Base-by-base conservation (phyloP, 768 basidiomycete species). In the Chiua virens region DNA sequence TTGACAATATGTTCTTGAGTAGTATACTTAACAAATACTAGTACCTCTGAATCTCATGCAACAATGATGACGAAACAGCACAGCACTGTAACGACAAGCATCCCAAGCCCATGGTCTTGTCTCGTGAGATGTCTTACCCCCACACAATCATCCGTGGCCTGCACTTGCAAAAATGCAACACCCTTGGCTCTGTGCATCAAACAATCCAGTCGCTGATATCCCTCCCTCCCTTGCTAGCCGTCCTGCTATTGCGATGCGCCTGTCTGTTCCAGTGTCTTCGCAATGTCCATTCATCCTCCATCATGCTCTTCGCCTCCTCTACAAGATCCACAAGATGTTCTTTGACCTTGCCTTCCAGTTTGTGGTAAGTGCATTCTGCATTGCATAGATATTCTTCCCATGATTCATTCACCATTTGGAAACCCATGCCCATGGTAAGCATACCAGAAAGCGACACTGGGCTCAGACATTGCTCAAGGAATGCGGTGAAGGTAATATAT, bases 391-490 rank as follows among this genome's bases (percentile, higher is more conserved):
- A 98, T 11, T 72, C 71, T 54, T 94, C 84, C 97, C 96, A 98
- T 46, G 81, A 77, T 59, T 92, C 77, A 65, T 98, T 89, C n/a
- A n/a, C n/a, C n/a, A n/a, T n/a, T n/a, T n/a, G n/a, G n/a, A n/a
- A n/a, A n/a, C n/a, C n/a, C n/a, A 42, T 91, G 1, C 92, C 90
- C 97, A 99, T 98, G 4, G 83, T 83, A 39, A 95, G 71, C 23
- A 94, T 79, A 7, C 96, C 95, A 1, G 93, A 87, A 65, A 98
- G 97, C 1, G 91, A 89, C 3, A 91, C 94, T 0, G 95, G 97
- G 65, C 87, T 89, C 0, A 94, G 93, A 68, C 95, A 99, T 6
- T 82, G 83, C 25, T 75, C 64, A 38, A 93, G 76, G 65, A 95
- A 99, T 1, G 82, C 76, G 0, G 95, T n/a, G 94, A 8, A 97